Conservation (phyloP, 139 green algal genomes). For the Chlorella ohadii region DNA sequence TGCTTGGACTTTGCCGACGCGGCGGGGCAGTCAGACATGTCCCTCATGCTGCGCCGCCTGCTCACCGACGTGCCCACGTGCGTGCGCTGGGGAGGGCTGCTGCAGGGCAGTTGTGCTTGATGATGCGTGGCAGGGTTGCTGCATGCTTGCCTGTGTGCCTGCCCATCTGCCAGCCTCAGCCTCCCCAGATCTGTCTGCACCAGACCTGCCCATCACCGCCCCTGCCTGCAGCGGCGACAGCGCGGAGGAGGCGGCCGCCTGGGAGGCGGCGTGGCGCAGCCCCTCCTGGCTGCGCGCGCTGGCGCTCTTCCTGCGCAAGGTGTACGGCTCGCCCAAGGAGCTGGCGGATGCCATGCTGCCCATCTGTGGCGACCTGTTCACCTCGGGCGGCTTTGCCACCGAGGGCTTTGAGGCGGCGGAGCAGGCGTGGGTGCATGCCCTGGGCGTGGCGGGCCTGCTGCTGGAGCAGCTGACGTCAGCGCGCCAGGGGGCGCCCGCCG, state of each 20-base stretch:
- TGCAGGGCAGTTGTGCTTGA: too few species aligned
- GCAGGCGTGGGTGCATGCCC: constrained; percentile 29
- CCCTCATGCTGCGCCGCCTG: constrained; percentile 43
- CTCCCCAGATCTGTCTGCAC: neutral
- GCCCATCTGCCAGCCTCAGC: neutral
- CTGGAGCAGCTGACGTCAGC: constrained; percentile 32
- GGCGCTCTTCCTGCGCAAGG: constrained; percentile 45
- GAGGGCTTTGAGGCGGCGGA: constrained; percentile 6
- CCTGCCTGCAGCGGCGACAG: neutral
- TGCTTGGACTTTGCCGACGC: constrained; percentile 64
- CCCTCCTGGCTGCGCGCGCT: constrained; percentile 39
- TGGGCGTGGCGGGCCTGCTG: constrained; percentile 36
- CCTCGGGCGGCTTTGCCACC: neutral
- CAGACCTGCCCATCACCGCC: too few species aligned
- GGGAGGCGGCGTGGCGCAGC: constrained; percentile 25
- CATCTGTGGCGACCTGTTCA: constrained; percentile 16
- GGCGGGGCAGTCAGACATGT: constrained; percentile 30
- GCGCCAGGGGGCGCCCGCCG: constrained; percentile 12
- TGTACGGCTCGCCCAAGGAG: constrained; percentile 47
- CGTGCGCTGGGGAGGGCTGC: neutral
- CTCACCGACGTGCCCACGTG: constrained; percentile 7
- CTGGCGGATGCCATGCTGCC: constrained; percentile 44
- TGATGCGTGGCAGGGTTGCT: too few species aligned
- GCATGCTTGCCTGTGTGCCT: neutral
- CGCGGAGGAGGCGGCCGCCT: neutral